Evolutionary conservation across 2,329 filamentous ascomycete species (phyloP).

Genomic region (Aspergillus neotritici): DNA sequence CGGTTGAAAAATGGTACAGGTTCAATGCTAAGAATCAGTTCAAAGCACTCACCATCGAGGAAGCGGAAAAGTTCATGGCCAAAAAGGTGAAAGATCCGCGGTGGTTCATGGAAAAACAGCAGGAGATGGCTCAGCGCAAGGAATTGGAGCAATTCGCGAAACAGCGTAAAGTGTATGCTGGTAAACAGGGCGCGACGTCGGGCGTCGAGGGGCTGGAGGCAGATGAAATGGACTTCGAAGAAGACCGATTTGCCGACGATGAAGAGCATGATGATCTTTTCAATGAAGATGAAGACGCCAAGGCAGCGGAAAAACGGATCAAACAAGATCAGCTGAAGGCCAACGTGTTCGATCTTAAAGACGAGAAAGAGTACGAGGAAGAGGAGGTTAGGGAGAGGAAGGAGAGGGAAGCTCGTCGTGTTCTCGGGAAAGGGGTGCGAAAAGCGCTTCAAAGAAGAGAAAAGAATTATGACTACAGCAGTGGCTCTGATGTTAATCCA

Average conservation of each 20-base stretch:
- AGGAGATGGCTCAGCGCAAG: conserved; percentile 49
- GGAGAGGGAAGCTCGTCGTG: conserved; percentile 63
- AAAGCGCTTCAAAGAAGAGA: conserved; percentile 81
- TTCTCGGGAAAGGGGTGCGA: conserved; percentile 68
- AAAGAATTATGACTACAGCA: conserved; percentile 79
- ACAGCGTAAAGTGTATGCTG: conserved; percentile 42
- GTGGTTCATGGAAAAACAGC: conserved; percentile 67
- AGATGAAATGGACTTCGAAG: conserved; percentile 63
- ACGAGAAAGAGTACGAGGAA: conserved; percentile 65
- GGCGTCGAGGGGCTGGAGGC: conserved; percentile 51
- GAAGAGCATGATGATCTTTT: conserved; percentile 73
- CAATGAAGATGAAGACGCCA: conserved; percentile 75
- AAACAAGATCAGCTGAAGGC: conserved; percentile 79
- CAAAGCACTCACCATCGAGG: conserved; percentile 70
- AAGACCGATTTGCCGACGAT: conserved; percentile 77
- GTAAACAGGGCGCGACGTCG: conserved; percentile 41
- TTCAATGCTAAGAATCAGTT: conserved; percentile 53
- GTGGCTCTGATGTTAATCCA: conserved; percentile 57
- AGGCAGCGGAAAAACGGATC: conserved; percentile 65
- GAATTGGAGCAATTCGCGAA: conserved; percentile 53
- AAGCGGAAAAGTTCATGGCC: conserved; percentile 77
- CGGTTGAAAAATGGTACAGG: conserved; percentile 93
- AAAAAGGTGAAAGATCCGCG: conserved; percentile 70
- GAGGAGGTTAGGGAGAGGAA: conserved; percentile 58
- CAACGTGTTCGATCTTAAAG: conserved; percentile 73